phyloP scores from a whole-genome alignment of 1,139 yeast species.

The Saccharomycopsis hybrid region DNA sequence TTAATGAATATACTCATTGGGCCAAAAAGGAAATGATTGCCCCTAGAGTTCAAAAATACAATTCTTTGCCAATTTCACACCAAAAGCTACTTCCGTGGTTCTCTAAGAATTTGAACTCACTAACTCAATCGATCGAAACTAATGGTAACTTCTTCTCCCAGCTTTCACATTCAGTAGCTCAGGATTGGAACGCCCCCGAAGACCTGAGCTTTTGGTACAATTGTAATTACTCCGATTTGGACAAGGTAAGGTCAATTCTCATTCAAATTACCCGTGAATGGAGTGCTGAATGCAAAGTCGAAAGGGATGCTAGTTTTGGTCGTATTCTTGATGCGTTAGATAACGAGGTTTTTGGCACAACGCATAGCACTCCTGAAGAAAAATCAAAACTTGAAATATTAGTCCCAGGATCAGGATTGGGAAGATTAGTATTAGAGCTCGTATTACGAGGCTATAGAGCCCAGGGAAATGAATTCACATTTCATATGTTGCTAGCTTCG shows the following conservation, averaged over 20 bases:
- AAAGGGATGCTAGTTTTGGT: constrained; percentile 43
- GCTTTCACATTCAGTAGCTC: constrained; percentile 43
- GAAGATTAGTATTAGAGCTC: constrained; percentile 68
- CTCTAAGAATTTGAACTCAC: constrained; percentile 36
- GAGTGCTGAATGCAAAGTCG: constrained; percentile 55
- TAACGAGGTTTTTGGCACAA: constrained; percentile 32
- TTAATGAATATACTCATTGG: constrained; percentile 22
- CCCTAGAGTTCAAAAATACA: constrained; percentile 2
- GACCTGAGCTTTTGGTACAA: constrained; percentile 42
- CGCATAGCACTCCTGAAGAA: constrained; percentile 25
- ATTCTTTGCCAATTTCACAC: constrained; percentile 36
- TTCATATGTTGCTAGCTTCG: constrained; percentile 71
- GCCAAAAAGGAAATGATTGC: constrained; percentile 2
- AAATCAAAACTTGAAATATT: constrained; percentile 40
- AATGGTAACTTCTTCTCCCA: constrained; percentile 44
- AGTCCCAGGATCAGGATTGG: constrained; percentile 83
- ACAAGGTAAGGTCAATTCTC: constrained; percentile 56
- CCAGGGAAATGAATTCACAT: constrained; percentile 84
- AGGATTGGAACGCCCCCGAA: constrained; percentile 46
- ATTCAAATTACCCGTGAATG: constrained; percentile 71
- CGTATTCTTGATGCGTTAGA: constrained; percentile 42
- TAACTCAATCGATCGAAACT: constrained; percentile 41
- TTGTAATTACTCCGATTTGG: constrained; percentile 42
- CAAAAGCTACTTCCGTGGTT: constrained; percentile 47
- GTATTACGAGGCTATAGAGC: constrained; percentile 61